Evolutionary conservation across 208 protist genomes (phyloP), one percentile per base, ranked within the genome.

Genomic region (Crithidia thermophila): DNA sequence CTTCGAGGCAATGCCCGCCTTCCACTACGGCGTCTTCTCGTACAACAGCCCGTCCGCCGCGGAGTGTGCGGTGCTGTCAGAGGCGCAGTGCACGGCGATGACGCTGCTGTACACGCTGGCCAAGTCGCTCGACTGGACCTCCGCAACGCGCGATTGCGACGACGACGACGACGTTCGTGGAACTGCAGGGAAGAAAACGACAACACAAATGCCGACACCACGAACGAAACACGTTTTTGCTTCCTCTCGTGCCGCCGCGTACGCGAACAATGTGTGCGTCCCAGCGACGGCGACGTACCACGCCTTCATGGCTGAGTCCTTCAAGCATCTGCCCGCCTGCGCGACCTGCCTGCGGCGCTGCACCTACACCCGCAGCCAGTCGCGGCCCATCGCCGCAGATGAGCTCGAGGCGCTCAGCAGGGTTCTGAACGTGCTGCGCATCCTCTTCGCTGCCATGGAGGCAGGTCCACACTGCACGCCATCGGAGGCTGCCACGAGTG

Each of bases 21-120:
- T 37, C 30, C 42, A 51, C 5, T 61, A 52, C 23, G 40, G 63
- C 33, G 14, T 30, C 23, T 33, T 34, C 21, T 33, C 31, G 25
- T 52, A 20, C 21, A 9, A 16, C 47, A 30, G 10, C 47, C 47
- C 47, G 21, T 27, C 9, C 6, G 18, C 28, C 28, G 9, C 18
- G 9, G 4, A 13, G 6, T 5, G 9, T 4, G 63, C 63, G 14
- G 2, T 69, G 40, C 37, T 69, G 2, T 69, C 63, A 0, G 28
- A 56, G 8, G 63, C 63, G 33, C 63, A 69, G 63, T 69, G 63
- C 51, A 69, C 63, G 39, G 63, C 63, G n/a, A 52, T 69, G 49
- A 21, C 50, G 28, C 40, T 69, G 37, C 63, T 69, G 16, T 45
- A 42, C 30, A 60, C 63, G 3, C 25, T 69, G 42, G 63, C 63